Base-by-base conservation (phyloP, 2,329 filamentous ascomycete species). In the Apiospora sp. region DNA sequence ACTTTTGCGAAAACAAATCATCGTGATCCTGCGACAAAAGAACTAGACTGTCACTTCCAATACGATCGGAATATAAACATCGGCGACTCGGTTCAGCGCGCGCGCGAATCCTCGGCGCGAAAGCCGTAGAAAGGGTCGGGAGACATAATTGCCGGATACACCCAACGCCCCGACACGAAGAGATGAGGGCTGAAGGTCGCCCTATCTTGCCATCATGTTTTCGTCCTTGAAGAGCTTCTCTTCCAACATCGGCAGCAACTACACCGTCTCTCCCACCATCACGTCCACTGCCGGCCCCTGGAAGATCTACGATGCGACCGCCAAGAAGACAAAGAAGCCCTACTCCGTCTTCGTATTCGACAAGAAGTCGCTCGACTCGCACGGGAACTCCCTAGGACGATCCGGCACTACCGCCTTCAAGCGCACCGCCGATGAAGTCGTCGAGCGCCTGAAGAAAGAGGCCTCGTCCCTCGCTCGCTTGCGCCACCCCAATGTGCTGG, bases 221-320 rank as follows among this genome's bases (percentile, higher is more conserved):
- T 94, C 94, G 80, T 95, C 92, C 76, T 89, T 98, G 81, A 98
- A 98, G 84, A 97, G 96, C 75, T 96, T 98, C 82, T 92, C 92
- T 76, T 96, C 90, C 74, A 98, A 98, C 84, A 98, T 99, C 84
- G 92, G 92, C 73, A 92, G 93, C 80, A 97, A 98, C 85, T 99
- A 99, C 84, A 91, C 93, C 77, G 87, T 98, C 76, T 92, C 94
- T 30, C 88, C 92, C 37, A 91, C 90, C 73, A 90, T 93, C 14
- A 92, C 91, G n/a, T 93, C 94, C 70, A 91, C 91, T 70, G 94
- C 95, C 22, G 96, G 96, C 24, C 94, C 95, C 73, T 99, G 96
- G 96, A 97, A 95, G 86, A 96, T 99, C 79, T 96, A 96, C 87
- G 95, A 98, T 85, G 95, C 94, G 73, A 98, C 97, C 87, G 97